Percentiles rank a stretch among this genome's conserved stretches.
phyloP scores from a whole-genome alignment of 805 yeast species.

The Candida corydali region DNA sequence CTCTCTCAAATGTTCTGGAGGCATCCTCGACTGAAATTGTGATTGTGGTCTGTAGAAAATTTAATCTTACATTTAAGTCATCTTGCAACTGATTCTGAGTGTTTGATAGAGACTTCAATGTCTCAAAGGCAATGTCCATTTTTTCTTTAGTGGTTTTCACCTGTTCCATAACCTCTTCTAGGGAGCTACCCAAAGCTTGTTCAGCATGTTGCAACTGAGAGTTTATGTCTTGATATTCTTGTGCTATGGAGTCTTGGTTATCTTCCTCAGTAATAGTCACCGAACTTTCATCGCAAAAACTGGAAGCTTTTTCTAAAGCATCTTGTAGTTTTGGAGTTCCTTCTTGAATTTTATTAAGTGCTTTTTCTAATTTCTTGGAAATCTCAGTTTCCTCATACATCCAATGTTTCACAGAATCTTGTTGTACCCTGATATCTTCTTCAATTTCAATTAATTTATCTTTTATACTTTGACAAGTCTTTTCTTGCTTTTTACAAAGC shows the following conservation, averaged over 20 bases:
- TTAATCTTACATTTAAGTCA: slow-evolving; percentile 30
- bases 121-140: slow-evolving; percentile 39
- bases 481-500: neutral
- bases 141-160: slow-evolving; percentile 41
- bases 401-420: slow-evolving; percentile 12
- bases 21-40: slow-evolving; percentile 28
- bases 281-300: slow-evolving; percentile 46
- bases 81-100: slow-evolving; percentile 21
- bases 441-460: slow-evolving; percentile 18
- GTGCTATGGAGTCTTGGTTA: slow-evolving; percentile 44
- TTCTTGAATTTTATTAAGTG: slow-evolving; percentile 17
- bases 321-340: slow-evolving; percentile 14
- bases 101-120: slow-evolving; percentile 30
- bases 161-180: slow-evolving; percentile 50
- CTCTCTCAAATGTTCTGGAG: slow-evolving; percentile 46
- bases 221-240: slow-evolving; percentile 45
- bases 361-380: slow-evolving; percentile 15
- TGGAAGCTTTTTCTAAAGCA: slow-evolving; percentile 23
- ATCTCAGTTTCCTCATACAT: slow-evolving; percentile 5
- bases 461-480: slow-evolving; percentile 7
- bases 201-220: slow-evolving; percentile 50
- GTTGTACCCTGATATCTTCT: slow-evolving; percentile 14
- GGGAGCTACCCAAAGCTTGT: slow-evolving; percentile 47
- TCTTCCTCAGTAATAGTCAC: slow-evolving; percentile 38
- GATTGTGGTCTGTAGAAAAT: slow-evolving; percentile 30